Evolutionary conservation across 2,329 filamentous ascomycete genomes (phyloP), one percentile per base, ranked within the genome.

Genomic region (Penicillium hordei): DNA sequence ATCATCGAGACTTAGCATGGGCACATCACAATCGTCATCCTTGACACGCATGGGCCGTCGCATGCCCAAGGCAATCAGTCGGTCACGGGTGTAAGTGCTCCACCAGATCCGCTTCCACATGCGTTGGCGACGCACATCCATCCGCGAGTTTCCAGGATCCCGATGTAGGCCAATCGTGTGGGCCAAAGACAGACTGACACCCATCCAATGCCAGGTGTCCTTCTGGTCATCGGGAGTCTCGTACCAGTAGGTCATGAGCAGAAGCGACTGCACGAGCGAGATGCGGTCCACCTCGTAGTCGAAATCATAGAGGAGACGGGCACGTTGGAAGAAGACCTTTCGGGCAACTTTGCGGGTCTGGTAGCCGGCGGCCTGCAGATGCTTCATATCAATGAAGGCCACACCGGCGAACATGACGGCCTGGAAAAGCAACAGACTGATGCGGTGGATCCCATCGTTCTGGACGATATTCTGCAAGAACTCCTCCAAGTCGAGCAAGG

Each of bases 201-300:
- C 93, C 90, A 97, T 96, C 93, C 93, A 97, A 72, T 97, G 93
- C 90, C 93, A 97, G 45, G 93, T 97, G 73, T 97, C 93, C 75
- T 97, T 97, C 72, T 96, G 91, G 72, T 97, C 93, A 75, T 97
- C 92, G 0, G 93, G 93, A 13, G 91, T 96, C 76, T 97, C 93
- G 73, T 97, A 97, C 89, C 93, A 97, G 74, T 96, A 96, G 4
- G 93, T 96, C 89, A 97, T 93, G 59, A 97, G 82, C 25, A 97
- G 81, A 23, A 97, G 81, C 5, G 90, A 89, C 75, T 97, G 93
- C 17, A 97, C 91, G 25, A 97, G 83, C 21, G 91, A 86, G 57
- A 97, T 88, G 51, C 93, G 89, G 73, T 97, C 93, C 44, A 87
- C 86, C 75, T 97, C 93, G 74, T 95, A 96, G 74, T 97, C 93